Evolutionary conservation across 2,329 filamentous ascomycete genomes (phyloP), one percentile per base, ranked within the genome.

Genomic region (Podosphaera leucotricha): DNA sequence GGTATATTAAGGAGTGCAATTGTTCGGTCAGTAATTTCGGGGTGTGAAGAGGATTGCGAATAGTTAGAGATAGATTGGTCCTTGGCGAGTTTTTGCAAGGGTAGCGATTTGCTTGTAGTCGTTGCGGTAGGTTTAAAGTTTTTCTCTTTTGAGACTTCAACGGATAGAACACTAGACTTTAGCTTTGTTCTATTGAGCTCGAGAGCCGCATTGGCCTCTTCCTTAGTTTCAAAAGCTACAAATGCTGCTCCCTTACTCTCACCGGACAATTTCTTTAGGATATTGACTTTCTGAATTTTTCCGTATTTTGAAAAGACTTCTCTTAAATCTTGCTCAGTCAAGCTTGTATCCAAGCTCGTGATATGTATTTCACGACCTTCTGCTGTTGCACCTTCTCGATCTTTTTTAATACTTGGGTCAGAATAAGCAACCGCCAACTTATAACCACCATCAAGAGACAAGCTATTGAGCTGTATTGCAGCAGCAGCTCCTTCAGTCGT

Each of bases 361-460:
- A 94, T 66, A 54, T 85, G 81, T 8, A 95, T 62, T 60, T 95
- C 87, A 28, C 90, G 75, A 2, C 82, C 83, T 59, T 95, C 87
- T n/a, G 80, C 75, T 41, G 80, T 70, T 8, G 86, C 76, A 19
- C 85, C 85, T 46, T 78, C 72, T 19, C 90, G 80, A 37, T 72
- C 67, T 59, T 92, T 84, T 60, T 82, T 87, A 24, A 71, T 71
- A 7, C 64, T 62, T 0, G 90, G 90, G 54, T 95, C 75, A 0
- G 90, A 95, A 51, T 92, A 82, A 60, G 85, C 85, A 7, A 75
- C 80, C 36, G 77, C 62, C 0, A 98, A 67, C 51, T 70, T 75
- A 52, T 77, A 76, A 22, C 72, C 70, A 21, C 73, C 74, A 20
- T 78, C 79, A 0, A 92, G 61, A 19, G 75, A 58, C 46, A 69